Base-by-base conservation (phyloP, 495 filamentous ascomycete species). In the Trichoderma gamsii region DNA sequence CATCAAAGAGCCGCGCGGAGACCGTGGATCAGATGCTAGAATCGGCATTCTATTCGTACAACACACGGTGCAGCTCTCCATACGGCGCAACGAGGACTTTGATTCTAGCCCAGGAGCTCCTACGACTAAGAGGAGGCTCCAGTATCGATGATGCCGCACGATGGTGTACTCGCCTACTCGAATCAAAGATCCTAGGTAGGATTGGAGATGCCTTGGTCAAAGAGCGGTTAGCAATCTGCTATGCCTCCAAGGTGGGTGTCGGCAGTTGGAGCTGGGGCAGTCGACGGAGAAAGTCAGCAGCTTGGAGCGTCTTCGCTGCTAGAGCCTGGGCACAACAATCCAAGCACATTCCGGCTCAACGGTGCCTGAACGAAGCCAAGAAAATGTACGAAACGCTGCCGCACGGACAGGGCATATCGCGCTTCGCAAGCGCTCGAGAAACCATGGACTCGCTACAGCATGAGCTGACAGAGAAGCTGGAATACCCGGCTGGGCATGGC, bases 1-100 rank as follows among this genome's bases (percentile, higher is more conserved):
- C 87, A 2, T 86, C 87, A 23, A 96, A 90, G 72, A 85, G 83
- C 56, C 86, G 92, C 73, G 77, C 89, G 12, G 96, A 98, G 67
- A 88, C 81, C 4, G 81, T 97, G 63, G 92, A 96, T 73, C 86
- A 90, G 70, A 89, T 90, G 82, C 84, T 99, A 35, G 95, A 97
- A 68, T 88, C 88, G 11, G 90, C 95, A 0, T 88, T 86, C 61
- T 98, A 98, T 78, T 96, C 92, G 6, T 99, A 97, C 73, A 86
- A 94, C 61, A 92, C 90, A 23, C 87, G 95, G 51, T 96, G 91
- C 72, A 86, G 83, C 7, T 85, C 89, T 21, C 82, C 88, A 2
- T 91, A 90, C 71, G 88, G 87, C 49, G 89, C 92, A 0, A 80
- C 93, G 3, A 91, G 96, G 32, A 92, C 87, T 73, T 83, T 96